Evolutionary conservation across 2,329 filamentous ascomycete genomes (phyloP), one percentile per base, ranked within the genome.

Genomic region (Pseudogymnoascus sp.): DNA sequence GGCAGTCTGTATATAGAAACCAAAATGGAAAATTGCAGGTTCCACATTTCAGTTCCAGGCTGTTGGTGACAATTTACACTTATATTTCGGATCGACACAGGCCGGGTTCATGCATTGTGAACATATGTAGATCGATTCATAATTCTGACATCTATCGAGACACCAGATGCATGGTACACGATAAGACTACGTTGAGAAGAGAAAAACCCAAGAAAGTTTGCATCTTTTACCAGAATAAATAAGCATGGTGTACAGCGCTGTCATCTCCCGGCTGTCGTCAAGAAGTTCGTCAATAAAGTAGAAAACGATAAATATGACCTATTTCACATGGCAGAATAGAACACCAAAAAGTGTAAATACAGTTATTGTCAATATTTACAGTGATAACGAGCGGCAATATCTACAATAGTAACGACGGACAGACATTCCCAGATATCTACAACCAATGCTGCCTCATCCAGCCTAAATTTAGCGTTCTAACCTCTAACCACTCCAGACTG

Each of bases 401-500:
- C 2, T 53, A 53, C 46, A 16, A 53, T 31, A 11, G 25, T 53
- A 53, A 31, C 14, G 25, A 53, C 6, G 4, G 4, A 18, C 25
- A 53, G 8, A 31, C 6, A 16, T 4, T 43, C 14, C 23, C 46
- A 53, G 25, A 31, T 31, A 53, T 53, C 4, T 53, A 53, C 46
- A 53, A 28, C 23, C 46, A 18, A 53, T 5, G 6, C 46, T 31
- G 14, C 25, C 8, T 31, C 14, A 8, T n/a, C 42, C 21, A 3
- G 14, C 23, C 14, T 3, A 14, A 25, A 46, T 25, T 46, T 46
- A 6, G 7, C 12, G 1, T 14, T n/a, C 25, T 16, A 40, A 25
- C n/a, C 31, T 16, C 77, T 53, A 53, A 31, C 46, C 46, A 31
- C 23, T 53, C 46, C 46, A 53, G 62, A 77, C 72, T 9, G 68